Base-by-base conservation (phyloP, 1,284 basidiomycete genomes). In the Sphaerobolus stellatus region DNA sequence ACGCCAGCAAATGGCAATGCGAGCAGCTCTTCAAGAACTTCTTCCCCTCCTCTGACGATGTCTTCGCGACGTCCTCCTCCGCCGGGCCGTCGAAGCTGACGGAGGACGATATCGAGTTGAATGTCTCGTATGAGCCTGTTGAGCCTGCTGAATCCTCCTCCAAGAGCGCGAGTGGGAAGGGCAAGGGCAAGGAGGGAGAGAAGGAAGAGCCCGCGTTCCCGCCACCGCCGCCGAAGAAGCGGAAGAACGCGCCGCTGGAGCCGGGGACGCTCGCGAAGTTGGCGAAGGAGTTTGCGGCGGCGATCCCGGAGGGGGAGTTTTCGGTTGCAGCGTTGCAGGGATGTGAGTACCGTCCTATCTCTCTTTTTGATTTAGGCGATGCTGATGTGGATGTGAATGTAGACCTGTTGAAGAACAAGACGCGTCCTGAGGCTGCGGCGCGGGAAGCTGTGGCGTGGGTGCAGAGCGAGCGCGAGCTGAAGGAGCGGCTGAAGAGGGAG, bases 321-420 rank as follows among this genome's bases (percentile, higher is more conserved):
- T 88, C 86, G 62, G 86, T 92, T 52, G 90, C 91, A n/a, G 84
- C 87, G 53, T 73, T 93, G 56, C 90, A 92, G 71, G 90, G 89
- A 66, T 92, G 86, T 88, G 68, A 79, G 86, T 82, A 25, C 22
- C 11, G 13, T 20, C 33, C 36, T 22, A 40, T 52, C 22, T 2
- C 30, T 25, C 18, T 38, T 48, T 1, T 52, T 47, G 41, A 16
- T 20, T 50, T 13, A 20, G 33, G 40, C 31, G 20, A 49, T n/a
- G 13, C 1, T 2, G 40, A 29, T 36, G 4, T 40, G 24, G 28
- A 7, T n/a, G n/a, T 24, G 13, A 24, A 25, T 56, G 40, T 64
- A 88, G 87, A 91, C 70, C 66, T 93, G 55, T 72, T 93, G 57
- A 85, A 85, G 71, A 86, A 90, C 72, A 92, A 92, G 73, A 84